phyloP scores from a whole-genome alignment of 805 yeast species.

The Cyberlindnera euphorbiae region DNA sequence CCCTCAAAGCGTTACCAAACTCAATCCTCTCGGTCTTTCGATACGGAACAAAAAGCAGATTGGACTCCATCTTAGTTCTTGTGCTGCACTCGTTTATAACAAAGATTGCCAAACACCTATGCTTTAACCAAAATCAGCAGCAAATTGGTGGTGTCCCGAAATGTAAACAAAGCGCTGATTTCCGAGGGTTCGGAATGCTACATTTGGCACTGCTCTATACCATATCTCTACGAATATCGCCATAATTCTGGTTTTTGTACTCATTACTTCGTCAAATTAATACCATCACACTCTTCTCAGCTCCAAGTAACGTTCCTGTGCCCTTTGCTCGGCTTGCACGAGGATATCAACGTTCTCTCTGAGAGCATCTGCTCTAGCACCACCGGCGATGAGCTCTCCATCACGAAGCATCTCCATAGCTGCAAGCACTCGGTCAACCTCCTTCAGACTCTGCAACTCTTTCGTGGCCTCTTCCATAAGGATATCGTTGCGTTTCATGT shows the following conservation, averaged over 20 bases:
- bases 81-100: background rate
- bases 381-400: constrained; percentile 13
- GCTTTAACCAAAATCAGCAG: background rate
- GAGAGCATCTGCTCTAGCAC: constrained; percentile 12
- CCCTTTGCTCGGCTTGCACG: constrained; percentile 20
- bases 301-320: constrained; percentile 20
- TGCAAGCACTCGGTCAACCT: constrained; percentile 18
- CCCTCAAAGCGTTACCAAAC: constrained; percentile 35
- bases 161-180: constrained; percentile 1
- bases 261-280: too few species aligned
- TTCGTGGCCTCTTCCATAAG: constrained; percentile 11
- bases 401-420: constrained; percentile 20
- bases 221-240: too few species aligned
- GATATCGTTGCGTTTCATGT: constrained; percentile 9
- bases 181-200: constrained; percentile 1
- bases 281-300: constrained; percentile 8
- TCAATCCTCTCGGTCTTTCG: constrained; percentile 41
- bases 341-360: constrained; percentile 23
- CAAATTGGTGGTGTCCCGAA: too few species aligned
- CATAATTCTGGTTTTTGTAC: too few species aligned
- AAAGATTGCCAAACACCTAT: background rate
- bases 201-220: too few species aligned
- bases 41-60: constrained; percentile 47
- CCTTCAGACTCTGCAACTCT: constrained; percentile 15
- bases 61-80: constrained; percentile 22